Percentiles rank a stretch among this genome's conserved stretches.
phyloP scores from a whole-genome alignment of 2,329 filamentous ascomycete genomes.

The Pleomassaria siparia region DNA sequence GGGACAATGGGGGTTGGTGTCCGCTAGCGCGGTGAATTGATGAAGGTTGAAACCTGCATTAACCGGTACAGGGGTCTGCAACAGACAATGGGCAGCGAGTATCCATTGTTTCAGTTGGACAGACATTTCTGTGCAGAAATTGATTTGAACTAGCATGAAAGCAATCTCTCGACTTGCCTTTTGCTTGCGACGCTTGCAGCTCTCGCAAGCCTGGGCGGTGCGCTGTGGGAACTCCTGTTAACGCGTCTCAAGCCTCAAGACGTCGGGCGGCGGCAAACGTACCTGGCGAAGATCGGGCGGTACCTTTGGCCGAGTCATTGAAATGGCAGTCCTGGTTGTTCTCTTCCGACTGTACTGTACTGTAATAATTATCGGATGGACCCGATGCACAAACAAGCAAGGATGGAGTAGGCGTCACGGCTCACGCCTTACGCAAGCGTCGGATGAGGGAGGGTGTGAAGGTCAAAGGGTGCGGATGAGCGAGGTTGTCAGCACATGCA shows the following conservation, averaged over 20 bases:
- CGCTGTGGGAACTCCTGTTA: slow-evolving; percentile 45
- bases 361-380: slow-evolving; percentile 14
- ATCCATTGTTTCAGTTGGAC: background rate
- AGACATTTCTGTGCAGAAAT: background rate
- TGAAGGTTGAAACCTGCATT: background rate
- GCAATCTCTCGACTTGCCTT: slow-evolving; percentile 54
- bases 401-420: slow-evolving; percentile 21
- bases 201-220: slow-evolving; percentile 65
- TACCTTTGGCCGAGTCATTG: slow-evolving; percentile 40
- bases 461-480: slow-evolving; percentile 6
- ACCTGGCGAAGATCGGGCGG: slow-evolving; percentile 19
- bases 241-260: slow-evolving; percentile 44
- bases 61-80: slow-evolving; percentile 5
- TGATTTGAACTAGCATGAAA: slow-evolving; percentile 12
- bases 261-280: background rate
- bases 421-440: slow-evolving; percentile 14
- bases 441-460: slow-evolving; percentile 30
- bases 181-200: slow-evolving; percentile 67
- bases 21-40: slow-evolving; percentile 8
- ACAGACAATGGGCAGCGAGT: background rate
- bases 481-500: slow-evolving; percentile 8
- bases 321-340: slow-evolving; percentile 13
- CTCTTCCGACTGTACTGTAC: slow-evolving; percentile 20
- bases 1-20: too few species aligned
- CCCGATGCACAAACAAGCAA: slow-evolving; percentile 23